Evolutionary conservation across 2,329 filamentous ascomycete species (phyloP), one percentile per base, ranked within the genome.

Genomic region (Aspergillus proliferans): DNA sequence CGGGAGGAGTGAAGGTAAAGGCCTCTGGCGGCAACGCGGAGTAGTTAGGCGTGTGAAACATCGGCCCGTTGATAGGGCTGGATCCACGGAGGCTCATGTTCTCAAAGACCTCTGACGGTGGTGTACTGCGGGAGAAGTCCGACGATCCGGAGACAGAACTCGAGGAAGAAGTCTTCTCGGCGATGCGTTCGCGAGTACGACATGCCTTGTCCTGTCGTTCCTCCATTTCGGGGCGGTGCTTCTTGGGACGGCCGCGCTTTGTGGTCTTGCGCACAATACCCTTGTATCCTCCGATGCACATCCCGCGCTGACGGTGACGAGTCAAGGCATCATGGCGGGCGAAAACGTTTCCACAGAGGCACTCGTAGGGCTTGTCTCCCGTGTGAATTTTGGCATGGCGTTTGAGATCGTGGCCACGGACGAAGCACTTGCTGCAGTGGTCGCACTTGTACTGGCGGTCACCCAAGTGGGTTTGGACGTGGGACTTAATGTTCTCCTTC

Each of bases 401-500:
- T 76, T 97, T 98, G 52, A 97, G 83, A 68, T 98, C 93, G 67
- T 98, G 93, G 61, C 95, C 91, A 34, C 93, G 86, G 39, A 97
- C 93, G 67, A 98, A 98, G 72, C 90, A 92, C 73, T 97, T 97
- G 46, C 86, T 80, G 74, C 93, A 98, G 48, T 87, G 85, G 42
- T 92, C 90, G 71, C 93, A 98, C 69, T 88, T 86, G 73, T 89
- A 98, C 67, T 96, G 93, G 43, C 93, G 82, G 68, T 98, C 93
- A 61, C 94, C 93, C 55, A 98, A 84, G 71, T 98, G 93, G 3
- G 93, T 98, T 71, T 98, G 93, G 12, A 98, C 88, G 68, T 98
- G 93, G 0, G 91, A 95, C 68, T 95, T 95, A 76, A 97, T 96
- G 72, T 98, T 97, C 70, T 98, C 93, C 69, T 96, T 95, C 59